Evolutionary conservation across 2,329 filamentous ascomycete species (phyloP).

Genomic region (Cladosporium austrohemisphaericum): DNA sequence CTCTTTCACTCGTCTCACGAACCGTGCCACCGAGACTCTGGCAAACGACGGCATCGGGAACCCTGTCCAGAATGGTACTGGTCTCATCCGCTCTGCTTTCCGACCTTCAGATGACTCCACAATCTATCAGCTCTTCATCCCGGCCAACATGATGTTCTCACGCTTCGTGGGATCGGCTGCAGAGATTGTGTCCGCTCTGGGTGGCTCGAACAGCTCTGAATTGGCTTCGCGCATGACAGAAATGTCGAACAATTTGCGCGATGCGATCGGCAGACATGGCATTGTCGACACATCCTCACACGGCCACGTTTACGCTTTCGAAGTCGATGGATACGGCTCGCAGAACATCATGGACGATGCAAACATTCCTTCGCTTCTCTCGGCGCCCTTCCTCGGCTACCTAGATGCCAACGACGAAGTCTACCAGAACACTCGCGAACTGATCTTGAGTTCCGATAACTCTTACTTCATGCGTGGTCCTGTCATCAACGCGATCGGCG

Average conservation of each 20-base stretch:
- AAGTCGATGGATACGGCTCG: constrained; percentile 46
- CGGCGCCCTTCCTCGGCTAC: constrained; percentile 62
- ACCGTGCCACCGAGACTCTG: constrained; percentile 46
- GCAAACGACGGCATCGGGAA: constrained; percentile 53
- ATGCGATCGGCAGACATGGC: constrained; percentile 44
- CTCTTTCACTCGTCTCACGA: constrained; percentile 43
- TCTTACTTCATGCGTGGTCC: constrained; percentile 51
- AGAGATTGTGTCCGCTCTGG: constrained; percentile 51
- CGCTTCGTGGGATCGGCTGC: constrained; percentile 55
- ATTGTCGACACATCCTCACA: constrained; percentile 37
- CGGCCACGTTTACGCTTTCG: constrained; percentile 46
- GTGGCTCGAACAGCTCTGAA: constrained; percentile 41
- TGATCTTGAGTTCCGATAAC: constrained; percentile 44
- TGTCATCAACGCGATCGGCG: constrained; percentile 46
- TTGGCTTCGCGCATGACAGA: constrained; percentile 55
- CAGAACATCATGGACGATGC: constrained; percentile 67
- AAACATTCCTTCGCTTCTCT: constrained; percentile 65
- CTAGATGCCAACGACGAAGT: constrained; percentile 37
- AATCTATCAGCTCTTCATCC: constrained; percentile 49
- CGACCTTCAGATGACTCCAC: constrained; percentile 49
- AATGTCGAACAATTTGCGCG: constrained; percentile 47
- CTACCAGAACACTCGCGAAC: constrained; percentile 45
- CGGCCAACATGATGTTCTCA: constrained; percentile 68
- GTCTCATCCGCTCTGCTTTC: constrained; percentile 49
- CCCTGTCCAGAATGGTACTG: constrained; percentile 47